A percentile compares a stretch with the other conserved stretches of the same genome.
These are phyloP conservation scores for Lindgomyces ingoldianus DNA, from an alignment of 495 filamentous ascomycete genomes.

Conservation along the genomic window DNA sequence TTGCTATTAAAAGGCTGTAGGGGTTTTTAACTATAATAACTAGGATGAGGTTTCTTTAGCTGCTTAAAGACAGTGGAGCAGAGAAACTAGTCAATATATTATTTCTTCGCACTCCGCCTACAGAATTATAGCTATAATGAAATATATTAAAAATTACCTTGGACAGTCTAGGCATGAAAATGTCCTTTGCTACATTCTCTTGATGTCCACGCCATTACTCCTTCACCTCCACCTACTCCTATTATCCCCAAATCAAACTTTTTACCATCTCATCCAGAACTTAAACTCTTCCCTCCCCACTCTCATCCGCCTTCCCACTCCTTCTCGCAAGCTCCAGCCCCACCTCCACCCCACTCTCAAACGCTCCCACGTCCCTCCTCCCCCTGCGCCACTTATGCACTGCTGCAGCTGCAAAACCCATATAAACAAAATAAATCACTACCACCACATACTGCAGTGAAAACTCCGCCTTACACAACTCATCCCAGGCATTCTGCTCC, in stretches of 20 bases:
- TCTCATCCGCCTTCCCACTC: background rate
- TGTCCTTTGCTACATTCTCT: no score
- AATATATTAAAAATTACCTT: no score
- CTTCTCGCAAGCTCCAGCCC: background rate
- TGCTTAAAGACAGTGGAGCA: no score
- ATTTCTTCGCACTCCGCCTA: no score
- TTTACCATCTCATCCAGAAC: background rate
- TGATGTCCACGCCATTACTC: no score
- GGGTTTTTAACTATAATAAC: no score
- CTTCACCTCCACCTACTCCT: background rate
- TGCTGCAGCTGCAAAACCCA: background rate
- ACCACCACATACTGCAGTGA: background rate
- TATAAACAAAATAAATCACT: background rate
- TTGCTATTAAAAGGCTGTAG: no score
- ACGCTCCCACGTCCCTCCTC: constrained; percentile 1
- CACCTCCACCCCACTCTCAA: background rate
- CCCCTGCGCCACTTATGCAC: constrained; percentile 6
- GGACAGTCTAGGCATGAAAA: no score
- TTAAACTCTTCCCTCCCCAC: background rate
- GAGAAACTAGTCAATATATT: no score
- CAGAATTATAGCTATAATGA: no score
- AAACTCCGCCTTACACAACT: background rate
- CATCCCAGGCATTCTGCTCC: background rate
- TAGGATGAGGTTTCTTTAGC: no score
- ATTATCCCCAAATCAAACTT: background rate